Percentiles rank a stretch among this genome's conserved stretches.
Conservation (phyloP, 495 filamentous ascomycete genomes). For the Elasticomyces elasticus region DNA sequence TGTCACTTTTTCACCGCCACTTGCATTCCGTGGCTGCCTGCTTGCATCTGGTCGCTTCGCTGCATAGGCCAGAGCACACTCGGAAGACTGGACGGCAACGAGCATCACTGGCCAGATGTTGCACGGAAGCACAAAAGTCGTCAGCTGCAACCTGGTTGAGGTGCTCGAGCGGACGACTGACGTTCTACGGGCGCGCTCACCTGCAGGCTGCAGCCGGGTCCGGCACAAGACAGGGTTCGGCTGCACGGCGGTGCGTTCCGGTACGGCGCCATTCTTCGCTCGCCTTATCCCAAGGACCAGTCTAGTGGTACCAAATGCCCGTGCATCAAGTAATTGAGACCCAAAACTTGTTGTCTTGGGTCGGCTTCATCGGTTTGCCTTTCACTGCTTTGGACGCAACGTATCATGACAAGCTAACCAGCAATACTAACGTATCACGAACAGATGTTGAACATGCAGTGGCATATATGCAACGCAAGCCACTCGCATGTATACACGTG, state of each 20-base stretch:
- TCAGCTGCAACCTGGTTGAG: neutral
- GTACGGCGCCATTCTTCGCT: neutral
- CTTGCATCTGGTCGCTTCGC: neutral
- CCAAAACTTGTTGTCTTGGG: no score
- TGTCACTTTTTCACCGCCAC: conserved; percentile 17
- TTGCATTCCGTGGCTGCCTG: conserved; percentile 1
- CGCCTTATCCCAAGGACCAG: neutral
- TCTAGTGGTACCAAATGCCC: neutral
- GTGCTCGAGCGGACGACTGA: neutral
- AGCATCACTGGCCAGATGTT: neutral
- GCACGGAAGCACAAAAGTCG: neutral
- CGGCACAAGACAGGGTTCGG: conserved; percentile 7
- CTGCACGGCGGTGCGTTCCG: conserved; percentile 4
- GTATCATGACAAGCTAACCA: neutral
- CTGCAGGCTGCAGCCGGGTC: conserved; percentile 1
- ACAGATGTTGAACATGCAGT: neutral
- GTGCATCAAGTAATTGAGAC: neutral
- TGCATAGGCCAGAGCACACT: neutral
- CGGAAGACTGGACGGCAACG: neutral
- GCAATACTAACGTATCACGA: neutral
- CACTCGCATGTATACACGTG: neutral
- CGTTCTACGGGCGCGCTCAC: neutral
- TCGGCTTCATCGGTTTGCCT: no score
- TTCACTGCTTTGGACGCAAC: no score
- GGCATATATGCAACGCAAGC: neutral